A percentile compares a stretch with the other conserved stretches of the same genome.
Evolutionary conservation across 805 yeast species (phyloP).

Genomic region (Starmera pachycereana): DNA sequence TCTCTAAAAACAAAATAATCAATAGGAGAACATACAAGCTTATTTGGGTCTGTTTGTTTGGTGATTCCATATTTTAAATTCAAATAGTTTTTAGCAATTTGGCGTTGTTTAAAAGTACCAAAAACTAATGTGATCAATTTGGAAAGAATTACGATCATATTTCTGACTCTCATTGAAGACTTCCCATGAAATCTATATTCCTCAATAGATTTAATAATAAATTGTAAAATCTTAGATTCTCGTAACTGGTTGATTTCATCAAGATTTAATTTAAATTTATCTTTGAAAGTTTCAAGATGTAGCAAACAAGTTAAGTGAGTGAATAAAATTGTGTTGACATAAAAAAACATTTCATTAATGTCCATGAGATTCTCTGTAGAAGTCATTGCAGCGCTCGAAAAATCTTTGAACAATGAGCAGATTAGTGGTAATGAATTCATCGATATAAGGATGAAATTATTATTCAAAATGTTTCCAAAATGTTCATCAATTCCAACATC

Average conservation of each 20-base stretch:
- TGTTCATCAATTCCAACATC: too few relatives aligned
- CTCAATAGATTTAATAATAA: constrained; percentile 42
- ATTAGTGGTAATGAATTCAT: too few relatives aligned
- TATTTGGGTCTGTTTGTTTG: constrained; percentile 19
- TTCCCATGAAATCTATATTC: constrained; percentile 53
- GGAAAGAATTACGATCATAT: constrained; percentile 42
- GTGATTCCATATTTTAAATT: constrained; percentile 27
- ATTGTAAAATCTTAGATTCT: constrained; percentile 29
- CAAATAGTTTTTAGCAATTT: constrained; percentile 36
- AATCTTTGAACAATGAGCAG: too few relatives aligned
- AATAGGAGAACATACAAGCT: constrained; percentile 59
- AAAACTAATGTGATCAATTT: constrained; percentile 47
- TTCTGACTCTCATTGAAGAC: constrained; percentile 39
- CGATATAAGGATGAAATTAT: too few relatives aligned
- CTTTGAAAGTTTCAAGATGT: too few relatives aligned
- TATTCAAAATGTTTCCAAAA: too few relatives aligned
- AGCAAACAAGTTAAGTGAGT: too few relatives aligned
- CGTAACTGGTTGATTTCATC: constrained; percentile 10
- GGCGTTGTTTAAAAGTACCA: constrained; percentile 40
- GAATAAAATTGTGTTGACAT: too few relatives aligned
- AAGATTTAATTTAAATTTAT: too few relatives aligned
- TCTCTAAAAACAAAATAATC: constrained; percentile 76
- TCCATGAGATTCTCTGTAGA: too few relatives aligned
- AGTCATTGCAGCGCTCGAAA: too few relatives aligned
- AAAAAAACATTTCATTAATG: too few relatives aligned